Evolutionary conservation across 257 asterid species (phyloP).

Genomic region (Anisodus tanguticus): DNA sequence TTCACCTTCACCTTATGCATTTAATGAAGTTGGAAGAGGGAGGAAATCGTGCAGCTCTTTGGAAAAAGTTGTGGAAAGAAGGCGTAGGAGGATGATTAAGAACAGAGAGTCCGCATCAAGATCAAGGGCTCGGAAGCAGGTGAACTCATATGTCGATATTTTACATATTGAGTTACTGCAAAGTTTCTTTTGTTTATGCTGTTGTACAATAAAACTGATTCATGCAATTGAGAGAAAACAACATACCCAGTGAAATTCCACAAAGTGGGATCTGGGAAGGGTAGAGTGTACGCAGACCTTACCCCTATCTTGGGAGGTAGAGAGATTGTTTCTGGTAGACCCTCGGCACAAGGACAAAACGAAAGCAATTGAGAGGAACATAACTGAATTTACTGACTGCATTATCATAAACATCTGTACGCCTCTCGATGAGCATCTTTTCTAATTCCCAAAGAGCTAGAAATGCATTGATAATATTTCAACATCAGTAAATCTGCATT

Average conservation of each 20-base stretch:
- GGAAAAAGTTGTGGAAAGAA: constrained; percentile 59
- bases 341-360: no score
- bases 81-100: constrained; percentile 60
- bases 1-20: constrained; percentile 70
- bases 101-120: constrained; percentile 61
- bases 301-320: no score
- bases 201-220: background rate
- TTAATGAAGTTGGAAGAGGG: constrained; percentile 57
- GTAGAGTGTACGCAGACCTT: no score
- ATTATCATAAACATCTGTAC: background rate
- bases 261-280: no score
- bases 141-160: constrained; percentile 32
- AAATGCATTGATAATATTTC: background rate
- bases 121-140: constrained; percentile 77
- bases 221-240: background rate
- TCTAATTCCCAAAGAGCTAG: background rate
- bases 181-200: background rate
- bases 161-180: background rate
- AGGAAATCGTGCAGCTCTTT: constrained; percentile 45
- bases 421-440: background rate
- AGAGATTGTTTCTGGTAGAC: no score
- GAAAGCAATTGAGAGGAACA: background rate
- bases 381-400: background rate
- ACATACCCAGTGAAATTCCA: no score
- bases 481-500: background rate